These are phyloP conservation scores for Nicotiana undulata DNA, from an alignment of 257 asterid genomes.

Conservation along the genomic window DNA sequence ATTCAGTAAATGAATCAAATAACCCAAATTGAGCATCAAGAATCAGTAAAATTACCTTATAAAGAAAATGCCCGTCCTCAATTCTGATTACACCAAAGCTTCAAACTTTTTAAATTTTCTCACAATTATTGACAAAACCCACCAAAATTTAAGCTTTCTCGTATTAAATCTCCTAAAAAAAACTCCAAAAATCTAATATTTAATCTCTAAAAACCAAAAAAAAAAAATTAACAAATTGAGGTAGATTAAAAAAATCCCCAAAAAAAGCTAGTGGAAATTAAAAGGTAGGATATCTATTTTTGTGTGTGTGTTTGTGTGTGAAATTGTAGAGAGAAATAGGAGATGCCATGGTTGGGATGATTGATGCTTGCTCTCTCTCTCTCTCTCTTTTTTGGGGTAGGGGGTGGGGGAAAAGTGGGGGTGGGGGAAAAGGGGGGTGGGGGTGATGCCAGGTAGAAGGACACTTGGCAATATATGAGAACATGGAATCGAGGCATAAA, in stretches of 20 bases:
- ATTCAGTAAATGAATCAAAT: background rate
- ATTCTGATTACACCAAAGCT: conserved; percentile 28
- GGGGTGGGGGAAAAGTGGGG: background rate
- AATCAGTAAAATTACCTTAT: conserved; percentile 33
- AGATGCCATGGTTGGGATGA: conserved; percentile 21
- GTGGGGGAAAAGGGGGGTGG: conserved; percentile 13
- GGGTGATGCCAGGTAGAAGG: conserved; percentile 34
- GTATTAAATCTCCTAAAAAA: background rate
- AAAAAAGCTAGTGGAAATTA: background rate
- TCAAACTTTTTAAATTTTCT: conserved; percentile 23
- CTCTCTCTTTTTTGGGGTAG: background rate
- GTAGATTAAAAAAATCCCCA: background rate
- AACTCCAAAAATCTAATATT: background rate
- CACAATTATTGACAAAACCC: background rate
- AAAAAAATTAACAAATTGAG: background rate
- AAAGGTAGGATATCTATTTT: background rate
- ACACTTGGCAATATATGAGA: conserved; percentile 44
- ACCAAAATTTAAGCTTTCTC: background rate
- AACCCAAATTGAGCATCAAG: background rate
- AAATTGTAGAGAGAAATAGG: background rate
- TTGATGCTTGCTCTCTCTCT: background rate
- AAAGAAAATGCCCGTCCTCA: conserved; percentile 17
- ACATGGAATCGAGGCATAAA: conserved; percentile 33
- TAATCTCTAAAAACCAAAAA: background rate
- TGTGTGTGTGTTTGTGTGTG: background rate